Base-by-base conservation (phyloP, 441 rosid species). In the Populus tomentosa region DNA sequence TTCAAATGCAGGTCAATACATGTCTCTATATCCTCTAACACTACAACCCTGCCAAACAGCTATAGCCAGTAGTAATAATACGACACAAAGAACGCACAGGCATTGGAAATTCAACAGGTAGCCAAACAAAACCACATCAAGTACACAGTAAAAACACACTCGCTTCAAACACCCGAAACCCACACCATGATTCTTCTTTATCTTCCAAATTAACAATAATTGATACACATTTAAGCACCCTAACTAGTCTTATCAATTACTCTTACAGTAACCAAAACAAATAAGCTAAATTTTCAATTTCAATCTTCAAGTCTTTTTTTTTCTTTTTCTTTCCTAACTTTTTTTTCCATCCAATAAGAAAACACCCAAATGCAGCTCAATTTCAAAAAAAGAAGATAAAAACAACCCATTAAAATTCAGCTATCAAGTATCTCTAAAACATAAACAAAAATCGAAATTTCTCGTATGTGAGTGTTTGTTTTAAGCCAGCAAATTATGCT, bases 1-100 rank as follows among this genome's bases (percentile, higher is more conserved):
- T 8, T 26, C 14, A 68, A 71, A 71, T 63, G 63, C 70, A 69
- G 70, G 70, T 77, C 62, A 85, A 75, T 40, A 36, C 13, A 46
- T 26, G 73, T 73, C 69, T 53, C 18, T 14, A 23, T 26, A 64
- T 50, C 72, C 26, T 38, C 59, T 50, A 73, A 56, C 1, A 38
- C 10, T 18, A 56, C 20, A 20, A 56, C 62, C 62, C 46, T 21
- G 23, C 5, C 66, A 67, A 21, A 59, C 8, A 16, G 40, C 28
- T 20, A 56, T 42, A 26, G 61, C 26, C 18, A 38, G 20, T 2
- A 9, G 9, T 2, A 14, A 53, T 28, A 32, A 72, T 56, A 18
- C 21, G 62, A 20, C 62, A 20, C 61, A 56, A 56, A 0, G 62
- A 20, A 2, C 10, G 38, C 40, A 50, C 42, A 20, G 32, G 46